A percentile compares a stretch with the other conserved stretches of the same genome.
These are phyloP conservation scores for Eucalyptus globulus DNA, from an alignment of 345 rosid species.

Conservation along the genomic window DNA sequence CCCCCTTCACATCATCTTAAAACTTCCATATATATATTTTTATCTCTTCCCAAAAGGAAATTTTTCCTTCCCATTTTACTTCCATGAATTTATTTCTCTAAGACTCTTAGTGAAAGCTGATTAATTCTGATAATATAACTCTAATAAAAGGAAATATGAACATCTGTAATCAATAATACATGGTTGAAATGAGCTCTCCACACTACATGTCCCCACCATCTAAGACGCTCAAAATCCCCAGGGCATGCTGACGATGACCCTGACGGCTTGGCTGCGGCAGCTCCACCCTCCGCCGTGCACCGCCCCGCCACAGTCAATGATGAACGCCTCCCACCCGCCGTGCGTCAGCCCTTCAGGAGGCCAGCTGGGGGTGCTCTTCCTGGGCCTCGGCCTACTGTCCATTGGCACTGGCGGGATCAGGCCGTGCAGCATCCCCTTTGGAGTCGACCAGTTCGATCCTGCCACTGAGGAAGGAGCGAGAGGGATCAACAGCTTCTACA, in stretches of 20 bases:
- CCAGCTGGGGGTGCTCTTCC: slow-evolving; percentile 34
- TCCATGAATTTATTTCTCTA: neutral
- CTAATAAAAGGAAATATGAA: neutral
- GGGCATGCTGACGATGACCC: slow-evolving; percentile 67
- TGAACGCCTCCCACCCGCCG: neutral
- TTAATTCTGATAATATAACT: neutral
- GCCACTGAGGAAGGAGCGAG: slow-evolving; percentile 54
- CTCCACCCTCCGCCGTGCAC: slow-evolving; percentile 59
- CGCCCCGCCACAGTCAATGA: neutral
- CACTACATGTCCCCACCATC: neutral
- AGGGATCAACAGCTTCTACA: slow-evolving; percentile 61
- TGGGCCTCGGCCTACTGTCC: slow-evolving; percentile 33
- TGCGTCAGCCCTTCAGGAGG: slow-evolving; percentile 14
- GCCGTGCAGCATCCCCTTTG: slow-evolving; percentile 74
- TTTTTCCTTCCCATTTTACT: neutral
- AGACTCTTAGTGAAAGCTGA: neutral
- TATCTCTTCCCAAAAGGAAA: neutral
- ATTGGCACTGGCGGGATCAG: slow-evolving; percentile 71
- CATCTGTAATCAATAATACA: neutral
- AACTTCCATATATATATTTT: no score
- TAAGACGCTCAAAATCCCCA: neutral
- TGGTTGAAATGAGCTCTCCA: neutral
- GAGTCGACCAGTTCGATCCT: slow-evolving; percentile 71
- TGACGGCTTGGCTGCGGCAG: slow-evolving; percentile 58
- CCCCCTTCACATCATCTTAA: neutral